Evolutionary conservation across 257 asterid genomes (phyloP).

Genomic region (Solanum medicagineum): DNA sequence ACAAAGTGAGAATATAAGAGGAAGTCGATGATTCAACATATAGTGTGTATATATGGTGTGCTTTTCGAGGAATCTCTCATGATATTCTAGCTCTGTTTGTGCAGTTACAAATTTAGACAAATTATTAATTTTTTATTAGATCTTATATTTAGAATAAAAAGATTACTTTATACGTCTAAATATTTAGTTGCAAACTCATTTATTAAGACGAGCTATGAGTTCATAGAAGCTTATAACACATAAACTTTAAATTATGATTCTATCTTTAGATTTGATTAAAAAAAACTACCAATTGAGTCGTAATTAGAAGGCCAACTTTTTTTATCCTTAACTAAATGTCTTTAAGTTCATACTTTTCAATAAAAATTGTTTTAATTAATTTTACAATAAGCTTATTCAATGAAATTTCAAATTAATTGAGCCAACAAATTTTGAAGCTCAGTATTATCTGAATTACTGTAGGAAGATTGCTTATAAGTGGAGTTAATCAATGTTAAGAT

Average conservation of each 20-base stretch:
- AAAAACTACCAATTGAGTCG: background rate
- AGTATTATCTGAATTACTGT: no score
- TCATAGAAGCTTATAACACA: background rate
- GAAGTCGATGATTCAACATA: background rate
- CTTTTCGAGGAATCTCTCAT: background rate
- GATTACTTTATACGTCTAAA: background rate
- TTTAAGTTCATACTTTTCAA: background rate
- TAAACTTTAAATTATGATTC: background rate
- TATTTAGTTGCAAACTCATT: background rate
- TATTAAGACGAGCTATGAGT: background rate
- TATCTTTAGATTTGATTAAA: background rate
- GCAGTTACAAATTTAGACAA: background rate
- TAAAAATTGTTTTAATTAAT: background rate
- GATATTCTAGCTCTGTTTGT: background rate
- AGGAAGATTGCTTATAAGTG: background rate
- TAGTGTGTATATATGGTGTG: background rate
- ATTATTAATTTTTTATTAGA: background rate
- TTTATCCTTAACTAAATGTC: background rate
- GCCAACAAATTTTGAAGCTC: background rate
- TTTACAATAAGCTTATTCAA: background rate
- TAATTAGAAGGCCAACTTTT: no score
- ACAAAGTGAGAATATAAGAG: no score
- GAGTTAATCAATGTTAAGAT: background rate
- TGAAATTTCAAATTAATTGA: background rate
- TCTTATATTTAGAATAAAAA: background rate